Evolutionary conservation across 2,329 filamentous ascomycete species (phyloP).

Genomic region (Botryotinia narcissicola): DNA sequence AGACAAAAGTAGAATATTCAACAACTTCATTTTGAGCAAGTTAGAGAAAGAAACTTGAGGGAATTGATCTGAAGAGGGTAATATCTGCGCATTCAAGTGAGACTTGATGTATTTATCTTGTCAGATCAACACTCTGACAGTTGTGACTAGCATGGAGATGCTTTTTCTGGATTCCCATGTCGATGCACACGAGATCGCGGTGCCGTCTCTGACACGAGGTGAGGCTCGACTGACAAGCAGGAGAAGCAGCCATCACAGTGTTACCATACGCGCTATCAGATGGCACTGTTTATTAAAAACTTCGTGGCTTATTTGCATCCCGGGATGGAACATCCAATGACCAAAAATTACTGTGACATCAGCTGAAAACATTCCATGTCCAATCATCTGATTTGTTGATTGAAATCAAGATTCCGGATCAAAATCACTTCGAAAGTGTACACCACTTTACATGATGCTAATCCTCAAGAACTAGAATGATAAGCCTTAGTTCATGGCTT

Average conservation of each 20-base stretch:
- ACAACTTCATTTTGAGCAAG: slow-evolving; percentile 21
- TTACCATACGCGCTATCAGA: not conserved
- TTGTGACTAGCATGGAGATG: not conserved
- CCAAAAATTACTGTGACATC: not conserved
- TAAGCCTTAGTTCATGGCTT: not conserved
- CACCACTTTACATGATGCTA: not conserved
- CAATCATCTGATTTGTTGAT: not conserved
- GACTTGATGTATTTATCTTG: slow-evolving; percentile 20
- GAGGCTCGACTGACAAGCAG: slow-evolving; percentile 9
- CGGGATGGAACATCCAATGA: slow-evolving; percentile 1
- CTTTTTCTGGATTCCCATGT: not conserved
- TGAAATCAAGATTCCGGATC: not conserved
- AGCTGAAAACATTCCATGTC: slow-evolving; percentile 12
- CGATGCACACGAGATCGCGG: slow-evolving; percentile 6
- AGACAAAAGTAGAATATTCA: slow-evolving; percentile 17
- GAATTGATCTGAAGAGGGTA: slow-evolving; percentile 20
- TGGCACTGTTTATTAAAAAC: not conserved
- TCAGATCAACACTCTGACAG: not conserved
- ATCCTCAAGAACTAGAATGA: slow-evolving; percentile 2
- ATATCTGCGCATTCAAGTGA: slow-evolving; percentile 8
- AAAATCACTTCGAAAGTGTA: not conserved
- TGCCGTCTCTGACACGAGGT: slow-evolving; percentile 18
- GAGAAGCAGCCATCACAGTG: not conserved
- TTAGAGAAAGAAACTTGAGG: slow-evolving; percentile 16
- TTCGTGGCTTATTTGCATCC: not conserved